Evolutionary conservation across 345 rosid genomes (phyloP), one percentile per base, ranked within the genome.

Genomic region (Hibiscus mutabilis): DNA sequence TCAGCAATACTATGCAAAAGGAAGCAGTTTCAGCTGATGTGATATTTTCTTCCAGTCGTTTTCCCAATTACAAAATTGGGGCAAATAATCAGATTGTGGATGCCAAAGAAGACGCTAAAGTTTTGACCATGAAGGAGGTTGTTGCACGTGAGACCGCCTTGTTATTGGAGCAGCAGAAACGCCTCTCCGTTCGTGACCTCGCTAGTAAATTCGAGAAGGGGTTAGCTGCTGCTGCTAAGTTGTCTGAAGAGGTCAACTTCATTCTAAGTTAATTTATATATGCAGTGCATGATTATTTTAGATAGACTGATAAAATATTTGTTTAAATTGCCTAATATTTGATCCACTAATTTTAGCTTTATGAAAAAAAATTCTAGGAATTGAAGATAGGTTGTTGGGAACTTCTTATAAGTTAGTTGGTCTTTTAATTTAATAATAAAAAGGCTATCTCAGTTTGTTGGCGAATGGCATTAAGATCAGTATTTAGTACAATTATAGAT

Each of bases 111-210:
- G 91, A 88, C 59, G 84, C 84, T 10, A 92, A 91, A 82, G 88
- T 88, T 19, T 42, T 88, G 70, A 78, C 99, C 1, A 92, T 96
- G 98, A 96, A 87, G 81, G 99, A 96, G 71, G 94, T 81, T 35
- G 97, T 96, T 72, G 95, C 98, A 0, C 92, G 93, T 0, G 98
- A 96, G 88, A 94, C 97, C 29, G 92, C 97, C 0, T 79, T 82
- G 77, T 86, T 94, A 11, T 66, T 91, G 85, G 97, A 91, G 78
- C 99, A 92, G 89, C 97, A 96, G 75, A 88, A 89, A 31, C 92
- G 98, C 71, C 83, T 92, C 69, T 92, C 97, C 5, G 96, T 92
- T 72, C 98, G 99, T 67, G 98, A 92, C 67, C 98, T 96, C n/a
- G 88, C 99, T 12, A 84, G 80, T 61, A 95, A 95, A 82, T 95